Conservation (phyloP, 148 eudicot genomes). For the Dianthus caryophyllus region DNA sequence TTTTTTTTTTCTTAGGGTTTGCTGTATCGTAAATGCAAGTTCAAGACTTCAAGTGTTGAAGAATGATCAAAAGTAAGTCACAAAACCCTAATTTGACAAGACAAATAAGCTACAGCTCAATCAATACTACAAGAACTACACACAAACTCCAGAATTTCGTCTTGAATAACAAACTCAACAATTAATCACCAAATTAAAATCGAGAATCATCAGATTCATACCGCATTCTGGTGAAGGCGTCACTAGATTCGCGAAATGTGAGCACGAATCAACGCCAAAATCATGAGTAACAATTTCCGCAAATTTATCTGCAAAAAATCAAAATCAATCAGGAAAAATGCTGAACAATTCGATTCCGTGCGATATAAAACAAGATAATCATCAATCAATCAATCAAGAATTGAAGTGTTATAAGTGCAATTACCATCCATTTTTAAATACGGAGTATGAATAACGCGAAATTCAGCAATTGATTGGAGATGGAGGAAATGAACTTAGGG, state of each 20-base stretch:
- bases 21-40: too few species aligned
- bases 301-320: slow-evolving; percentile 16
- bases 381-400: neutral
- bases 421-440: slow-evolving; percentile 49
- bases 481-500: neutral
- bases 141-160: too few species aligned
- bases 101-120: neutral
- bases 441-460: neutral
- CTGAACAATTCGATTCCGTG: neutral
- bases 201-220: slow-evolving; percentile 5
- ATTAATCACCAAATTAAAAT: neutral
- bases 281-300: slow-evolving; percentile 26
- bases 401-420: neutral
- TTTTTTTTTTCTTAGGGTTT: too few species aligned
- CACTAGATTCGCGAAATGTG: neutral
- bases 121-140: too few species aligned
- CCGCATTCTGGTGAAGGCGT: slow-evolving; percentile 20
- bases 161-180: neutral
- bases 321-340: neutral
- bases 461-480: neutral
- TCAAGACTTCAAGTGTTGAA: too few species aligned
- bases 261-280: neutral
- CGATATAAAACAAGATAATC: neutral
- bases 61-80: too few species aligned
- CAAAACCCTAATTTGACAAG: neutral